phyloP scores from a whole-genome alignment of 768 basidiomycete species.

The Pholiota molesta region DNA sequence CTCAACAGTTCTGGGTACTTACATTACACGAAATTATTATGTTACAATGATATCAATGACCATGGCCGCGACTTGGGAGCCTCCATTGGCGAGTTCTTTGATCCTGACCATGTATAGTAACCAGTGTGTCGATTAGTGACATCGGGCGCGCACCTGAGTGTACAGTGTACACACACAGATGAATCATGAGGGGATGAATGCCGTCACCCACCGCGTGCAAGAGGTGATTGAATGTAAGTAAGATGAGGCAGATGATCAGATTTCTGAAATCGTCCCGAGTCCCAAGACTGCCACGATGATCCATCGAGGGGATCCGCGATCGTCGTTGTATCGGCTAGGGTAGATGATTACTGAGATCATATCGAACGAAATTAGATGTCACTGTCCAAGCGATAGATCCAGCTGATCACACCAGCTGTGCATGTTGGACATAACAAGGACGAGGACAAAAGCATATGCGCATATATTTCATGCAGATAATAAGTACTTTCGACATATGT shows the following conservation, averaged over 20 bases:
- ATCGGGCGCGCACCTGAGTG: not conserved
- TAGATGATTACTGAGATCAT: not conserved
- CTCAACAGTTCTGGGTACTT: not conserved
- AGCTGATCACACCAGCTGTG: not conserved
- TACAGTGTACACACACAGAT: not conserved
- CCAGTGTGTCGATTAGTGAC: not conserved
- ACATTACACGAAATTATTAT: not conserved
- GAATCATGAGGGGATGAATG: not conserved
- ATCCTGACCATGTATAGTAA: not conserved
- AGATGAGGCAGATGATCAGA: conserved; percentile 13
- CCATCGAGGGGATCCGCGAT: conserved; percentile 10
- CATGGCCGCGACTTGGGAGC: no score
- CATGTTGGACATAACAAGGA: no score
- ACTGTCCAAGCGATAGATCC: conserved; percentile 2
- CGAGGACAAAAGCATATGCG: no score
- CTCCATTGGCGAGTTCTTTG: not conserved
- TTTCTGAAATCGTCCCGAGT: not conserved
- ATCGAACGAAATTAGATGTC: conserved; percentile 3
- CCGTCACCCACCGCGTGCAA: conserved; percentile 6
- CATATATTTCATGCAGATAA: no score
- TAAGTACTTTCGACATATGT: no score
- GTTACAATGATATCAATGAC: no score
- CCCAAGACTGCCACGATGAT: not conserved
- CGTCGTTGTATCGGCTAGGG: conserved; percentile 8
- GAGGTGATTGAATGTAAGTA: conserved; percentile 5